Evolutionary conservation across 1,284 basidiomycete species (phyloP), one percentile per base, ranked within the genome.

Genomic region (Boletus smithii): DNA sequence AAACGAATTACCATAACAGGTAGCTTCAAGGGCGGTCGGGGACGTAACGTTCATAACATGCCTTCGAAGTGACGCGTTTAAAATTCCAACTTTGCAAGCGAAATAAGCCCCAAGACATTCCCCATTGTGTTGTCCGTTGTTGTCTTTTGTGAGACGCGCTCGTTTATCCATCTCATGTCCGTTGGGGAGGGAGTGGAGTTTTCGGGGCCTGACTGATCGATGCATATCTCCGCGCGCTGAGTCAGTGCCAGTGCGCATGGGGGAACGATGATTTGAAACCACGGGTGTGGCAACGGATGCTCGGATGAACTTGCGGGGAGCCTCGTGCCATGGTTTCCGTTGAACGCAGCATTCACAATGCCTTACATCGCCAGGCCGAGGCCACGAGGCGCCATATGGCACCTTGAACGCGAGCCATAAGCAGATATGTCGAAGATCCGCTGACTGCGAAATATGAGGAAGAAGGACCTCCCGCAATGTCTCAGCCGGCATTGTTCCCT

Each of bases 1-100:
- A 79, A 79, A 75, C 74, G 74, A 64, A 66, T 66, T 63, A 65
- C 77, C 72, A 69, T 66, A 78, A 74, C 58, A 66, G 76, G 77
- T 68, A 79, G 66, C 73, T 74, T 77, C 65, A 77, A 79, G 74
- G 75, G 68, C 46, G 57, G 60, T 57, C 61, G 57, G 64, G 63
- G 60, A 69, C 67, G 65, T 65, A 65, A 73, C 53, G 40, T 38
- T 70, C 67, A 59, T 56, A 34, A 41, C 42, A 43, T 60, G 33
- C 37, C 53, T 56, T 62, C 55, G 57, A n/a, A n/a, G 57, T 63
- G 64, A 63, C 62, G 61, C 60, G 48, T 66, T 34, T 54, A 34
- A 57, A 60, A 55, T 59, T 58, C 46, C 60, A 51, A 44, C 49
- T 4, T 17, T 58, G 43, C 49, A 66, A 63, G 60, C 61, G 63